Evolutionary conservation across 352 stramenopile genomes (phyloP).

Genomic region (Globisporangium lucens): DNA sequence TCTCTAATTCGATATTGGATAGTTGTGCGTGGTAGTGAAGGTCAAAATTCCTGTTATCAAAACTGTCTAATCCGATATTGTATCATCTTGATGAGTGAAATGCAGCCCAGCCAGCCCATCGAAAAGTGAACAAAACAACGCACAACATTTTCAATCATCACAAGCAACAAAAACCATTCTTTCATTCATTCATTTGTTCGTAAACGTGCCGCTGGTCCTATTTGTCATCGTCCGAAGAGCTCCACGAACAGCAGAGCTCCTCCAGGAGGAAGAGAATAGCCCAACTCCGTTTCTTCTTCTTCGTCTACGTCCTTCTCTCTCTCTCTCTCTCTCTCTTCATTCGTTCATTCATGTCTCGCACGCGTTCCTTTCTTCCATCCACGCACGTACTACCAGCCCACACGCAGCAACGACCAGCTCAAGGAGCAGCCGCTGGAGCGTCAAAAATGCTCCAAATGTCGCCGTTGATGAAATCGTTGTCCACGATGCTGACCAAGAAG

Average conservation of each 20-base stretch:
- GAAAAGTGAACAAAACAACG: too few relatives aligned
- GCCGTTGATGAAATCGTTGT: conserved; percentile 96
- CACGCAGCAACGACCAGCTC: not conserved
- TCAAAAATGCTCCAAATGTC: conserved; percentile 86
- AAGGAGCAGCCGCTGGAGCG: conserved; percentile 16
- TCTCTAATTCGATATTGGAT: too few relatives aligned
- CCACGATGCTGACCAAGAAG: conserved; percentile 98
- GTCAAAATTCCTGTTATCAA: too few relatives aligned
- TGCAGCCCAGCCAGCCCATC: too few relatives aligned
- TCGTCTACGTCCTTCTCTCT: conserved; percentile 11
- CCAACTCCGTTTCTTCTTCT: conserved; percentile 12
- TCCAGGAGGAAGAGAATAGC: conserved; percentile 37
- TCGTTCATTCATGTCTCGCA: conserved; percentile 5
- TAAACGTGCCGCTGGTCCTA: not conserved
- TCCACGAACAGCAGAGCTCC: conserved; percentile 15
- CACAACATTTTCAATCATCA: too few relatives aligned
- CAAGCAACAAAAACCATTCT: not conserved
- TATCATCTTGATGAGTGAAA: too few relatives aligned
- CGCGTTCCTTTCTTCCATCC: not conserved
- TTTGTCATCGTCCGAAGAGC: conserved; percentile 40
- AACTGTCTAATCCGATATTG: too few relatives aligned
- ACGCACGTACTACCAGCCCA: not conserved
- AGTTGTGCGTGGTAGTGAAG: too few relatives aligned
- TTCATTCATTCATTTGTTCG: not conserved
- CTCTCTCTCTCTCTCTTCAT: conserved; percentile 13